These are phyloP conservation scores for Salix arbutifolia DNA, from an alignment of 345 rosid genomes.

Conservation along the genomic window DNA sequence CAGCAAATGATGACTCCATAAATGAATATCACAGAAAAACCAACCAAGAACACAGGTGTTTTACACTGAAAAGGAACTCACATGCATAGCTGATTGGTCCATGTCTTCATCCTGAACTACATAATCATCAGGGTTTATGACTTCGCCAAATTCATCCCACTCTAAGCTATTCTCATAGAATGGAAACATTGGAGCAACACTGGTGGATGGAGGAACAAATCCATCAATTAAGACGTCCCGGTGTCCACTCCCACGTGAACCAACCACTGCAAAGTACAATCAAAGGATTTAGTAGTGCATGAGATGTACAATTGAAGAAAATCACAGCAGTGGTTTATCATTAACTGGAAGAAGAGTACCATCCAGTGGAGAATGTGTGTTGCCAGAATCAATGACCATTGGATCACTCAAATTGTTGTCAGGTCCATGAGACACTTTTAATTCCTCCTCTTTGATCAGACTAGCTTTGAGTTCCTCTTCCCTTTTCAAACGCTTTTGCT, in stretches of 20 bases:
- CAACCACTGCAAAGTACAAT: conserved; percentile 39
- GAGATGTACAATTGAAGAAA: background rate
- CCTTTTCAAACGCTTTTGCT: conserved; percentile 75
- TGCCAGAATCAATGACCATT: conserved; percentile 67
- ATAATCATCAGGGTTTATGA: conserved; percentile 94
- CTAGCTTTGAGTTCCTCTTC: conserved; percentile 91
- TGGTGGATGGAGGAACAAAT: conserved; percentile 75
- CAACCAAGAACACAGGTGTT: conserved; percentile 8
- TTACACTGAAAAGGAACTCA: conserved; percentile 25
- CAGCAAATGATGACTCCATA: background rate
- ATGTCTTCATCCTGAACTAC: conserved; percentile 81
- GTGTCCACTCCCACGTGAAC: conserved; percentile 55
- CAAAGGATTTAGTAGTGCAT: conserved; percentile 9
- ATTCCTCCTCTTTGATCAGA: conserved; percentile 82
- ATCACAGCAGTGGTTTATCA: conserved; percentile 2
- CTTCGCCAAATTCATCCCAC: conserved; percentile 98
- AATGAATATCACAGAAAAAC: background rate
- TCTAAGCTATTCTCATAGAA: conserved; percentile 69
- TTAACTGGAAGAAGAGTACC: conserved; percentile 43
- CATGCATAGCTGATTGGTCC: conserved; percentile 65
- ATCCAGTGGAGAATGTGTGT: conserved; percentile 42
- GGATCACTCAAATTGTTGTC: conserved; percentile 67
- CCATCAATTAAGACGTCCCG: conserved; percentile 87
- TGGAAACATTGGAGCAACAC: conserved; percentile 94
- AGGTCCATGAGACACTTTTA: conserved; percentile 48